phyloP scores from a whole-genome alignment of 192 early-diverging fungal genomes.

The Gamsiella multidivaricata region DNA sequence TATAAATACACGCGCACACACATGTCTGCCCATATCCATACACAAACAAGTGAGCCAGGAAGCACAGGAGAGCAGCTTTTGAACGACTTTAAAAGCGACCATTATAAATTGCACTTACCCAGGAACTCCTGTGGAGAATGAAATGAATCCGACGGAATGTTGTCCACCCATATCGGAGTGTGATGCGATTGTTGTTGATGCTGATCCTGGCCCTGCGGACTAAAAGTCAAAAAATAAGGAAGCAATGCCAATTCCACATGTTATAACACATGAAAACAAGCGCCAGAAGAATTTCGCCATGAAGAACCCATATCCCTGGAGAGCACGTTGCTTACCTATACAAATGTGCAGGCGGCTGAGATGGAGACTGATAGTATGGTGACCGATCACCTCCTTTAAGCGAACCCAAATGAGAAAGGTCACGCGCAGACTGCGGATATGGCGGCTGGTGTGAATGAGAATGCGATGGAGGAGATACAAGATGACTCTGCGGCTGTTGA shows the following conservation, averaged over 20 bases:
- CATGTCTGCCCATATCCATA: too few species aligned
- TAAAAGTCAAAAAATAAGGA: background rate
- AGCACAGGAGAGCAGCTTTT: too few species aligned
- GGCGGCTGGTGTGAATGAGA: conserved; percentile 6
- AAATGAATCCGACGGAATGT: conserved; percentile 22
- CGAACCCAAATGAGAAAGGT: conserved; percentile 10
- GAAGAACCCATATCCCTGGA: too few species aligned
- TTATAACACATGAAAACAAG: background rate
- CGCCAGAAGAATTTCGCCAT: background rate
- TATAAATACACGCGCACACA: too few species aligned
- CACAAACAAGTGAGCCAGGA: background rate
- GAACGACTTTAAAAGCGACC: background rate
- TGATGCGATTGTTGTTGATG: conserved; percentile 27
- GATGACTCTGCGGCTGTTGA: conserved; percentile 1
- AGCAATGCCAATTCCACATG: background rate
- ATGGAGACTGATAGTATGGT: conserved; percentile 19
- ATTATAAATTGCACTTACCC: conserved; percentile 6
- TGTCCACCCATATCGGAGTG: conserved; percentile 9
- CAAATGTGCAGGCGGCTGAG: conserved; percentile 13
- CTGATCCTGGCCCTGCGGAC: conserved; percentile 9
- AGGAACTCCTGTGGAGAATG: conserved; percentile 24
- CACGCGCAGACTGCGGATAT: conserved; percentile 23
- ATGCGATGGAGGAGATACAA: background rate
- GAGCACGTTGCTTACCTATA: conserved; percentile 8
- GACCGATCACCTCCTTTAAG: conserved; percentile 19